Conservation (phyloP, 2,329 filamentous ascomycete genomes). For the Fusarium sp. region DNA sequence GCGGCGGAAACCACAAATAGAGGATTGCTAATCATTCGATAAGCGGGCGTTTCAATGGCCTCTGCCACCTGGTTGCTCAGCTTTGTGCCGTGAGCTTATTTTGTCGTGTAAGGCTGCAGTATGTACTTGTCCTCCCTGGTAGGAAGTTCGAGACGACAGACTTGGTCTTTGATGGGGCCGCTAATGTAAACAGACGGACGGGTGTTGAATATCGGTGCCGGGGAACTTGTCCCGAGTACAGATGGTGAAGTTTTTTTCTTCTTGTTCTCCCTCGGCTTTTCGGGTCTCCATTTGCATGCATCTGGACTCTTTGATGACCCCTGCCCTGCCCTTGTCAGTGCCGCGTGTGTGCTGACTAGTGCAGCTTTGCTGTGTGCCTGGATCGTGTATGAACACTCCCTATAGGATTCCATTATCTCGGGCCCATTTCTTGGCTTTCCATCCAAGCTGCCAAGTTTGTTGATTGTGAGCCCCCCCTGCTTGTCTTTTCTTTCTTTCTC, state of each 20-base stretch:
- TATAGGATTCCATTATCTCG: conserved; percentile 18
- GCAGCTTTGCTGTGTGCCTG: conserved; percentile 25
- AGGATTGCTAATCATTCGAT: conserved; percentile 15
- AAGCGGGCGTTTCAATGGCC: conserved; percentile 28
- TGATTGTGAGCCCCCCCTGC: conserved; percentile 12
- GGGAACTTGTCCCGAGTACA: conserved; percentile 25
- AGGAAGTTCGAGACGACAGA: conserved; percentile 1
- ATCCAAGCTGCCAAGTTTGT: conserved; percentile 15
- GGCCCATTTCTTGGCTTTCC: conserved; percentile 26
- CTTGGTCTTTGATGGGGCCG: conserved; percentile 17
- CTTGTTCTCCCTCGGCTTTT: conserved; percentile 13
- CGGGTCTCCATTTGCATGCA: conserved; percentile 27
- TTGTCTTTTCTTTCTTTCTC: neutral
- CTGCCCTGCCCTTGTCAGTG: conserved; percentile 29
- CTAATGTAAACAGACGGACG: conserved; percentile 29
- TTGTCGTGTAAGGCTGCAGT: too few relatives aligned
- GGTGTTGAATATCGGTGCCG: conserved; percentile 19
- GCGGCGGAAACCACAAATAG: conserved; percentile 11
- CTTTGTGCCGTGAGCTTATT: neutral
- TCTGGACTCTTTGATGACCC: conserved; percentile 9
- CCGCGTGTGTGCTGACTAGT: conserved; percentile 16
- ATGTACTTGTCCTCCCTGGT: neutral
- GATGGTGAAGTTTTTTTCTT: too few relatives aligned
- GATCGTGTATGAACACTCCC: conserved; percentile 19
- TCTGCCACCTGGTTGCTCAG: conserved; percentile 11